A percentile compares a stretch with the other conserved stretches of the same genome.
Conservation (phyloP, 2,329 filamentous ascomycete genomes). For the Aspergillus pseudoglaucus region DNA sequence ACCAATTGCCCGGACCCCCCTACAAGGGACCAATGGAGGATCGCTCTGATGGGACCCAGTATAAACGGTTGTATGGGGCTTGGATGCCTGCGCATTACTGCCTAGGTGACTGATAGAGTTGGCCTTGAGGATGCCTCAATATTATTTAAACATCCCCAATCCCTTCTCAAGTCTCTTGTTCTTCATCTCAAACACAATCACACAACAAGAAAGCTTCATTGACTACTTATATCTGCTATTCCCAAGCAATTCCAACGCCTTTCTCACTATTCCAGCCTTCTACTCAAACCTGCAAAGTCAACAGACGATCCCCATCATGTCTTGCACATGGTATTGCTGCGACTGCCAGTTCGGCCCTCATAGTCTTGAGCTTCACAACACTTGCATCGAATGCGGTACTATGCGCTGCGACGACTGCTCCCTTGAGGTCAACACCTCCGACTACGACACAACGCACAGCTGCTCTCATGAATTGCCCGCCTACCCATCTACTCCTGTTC, state of each 20-base stretch:
- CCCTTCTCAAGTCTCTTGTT: background rate
- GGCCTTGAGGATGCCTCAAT: background rate
- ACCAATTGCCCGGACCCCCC: background rate
- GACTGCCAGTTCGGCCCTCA: conserved; percentile 27
- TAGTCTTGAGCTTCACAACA: conserved; percentile 15
- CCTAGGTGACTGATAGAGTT: background rate
- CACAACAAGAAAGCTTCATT: background rate
- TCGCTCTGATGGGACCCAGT: background rate
- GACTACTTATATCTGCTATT: background rate
- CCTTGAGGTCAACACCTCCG: conserved; percentile 3
- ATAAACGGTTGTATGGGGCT: background rate
- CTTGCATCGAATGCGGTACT: conserved; percentile 21
- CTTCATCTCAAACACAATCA: background rate
- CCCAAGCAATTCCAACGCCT: background rate
- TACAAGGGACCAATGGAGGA: background rate
- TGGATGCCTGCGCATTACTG: background rate
- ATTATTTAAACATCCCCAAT: conserved; percentile 1
- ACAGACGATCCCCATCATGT: conserved; percentile 6
- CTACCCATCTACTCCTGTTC: conserved; percentile 7
- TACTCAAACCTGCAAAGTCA: background rate
- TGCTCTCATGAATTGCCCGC: conserved; percentile 10
- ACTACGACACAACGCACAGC: conserved; percentile 3
- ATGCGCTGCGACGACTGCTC: conserved; percentile 17
- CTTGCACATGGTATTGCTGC: conserved; percentile 30
- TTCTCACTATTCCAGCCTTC: background rate